Base-by-base conservation (phyloP, 352 stramenopile species). In the Phytopythium boreale region DNA sequence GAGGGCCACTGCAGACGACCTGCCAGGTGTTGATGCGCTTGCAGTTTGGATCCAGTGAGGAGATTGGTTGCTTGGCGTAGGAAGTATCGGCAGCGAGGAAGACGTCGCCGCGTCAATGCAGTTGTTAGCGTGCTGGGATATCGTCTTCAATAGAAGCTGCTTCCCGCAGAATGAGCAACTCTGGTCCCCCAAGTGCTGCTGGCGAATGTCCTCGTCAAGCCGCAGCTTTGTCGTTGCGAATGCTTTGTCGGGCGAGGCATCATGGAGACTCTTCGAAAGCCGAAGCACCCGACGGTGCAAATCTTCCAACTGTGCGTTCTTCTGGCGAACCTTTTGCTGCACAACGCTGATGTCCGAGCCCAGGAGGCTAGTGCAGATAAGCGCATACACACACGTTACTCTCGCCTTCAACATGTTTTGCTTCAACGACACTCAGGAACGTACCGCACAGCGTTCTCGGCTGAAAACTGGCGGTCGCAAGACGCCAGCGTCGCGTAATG, bases 381-480 rank as follows among this genome's bases (percentile, higher is more conserved):
- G 3, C 20, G 10, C 34, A 59, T 4, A 15, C 19, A 11, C 22
- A 14, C 52, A 20, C 20, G 24, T 56, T 52, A 44, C 43, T 44
- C 53, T 34, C 15, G 8, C 3, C 3, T 51, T 55, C 29, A 29
- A 22, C 60, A 15, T 20, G 12, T 11, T 22, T 7, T 4, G 7
- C 20, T 10, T n/a, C 15, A 14, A 22, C 9, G 6, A n/a, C 49
- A 11, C 26, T 39, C 34, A 39, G 24, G 34, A 61, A 36, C 43
- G 34, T 74, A 84, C 71, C 79, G 70, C 27, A 89, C 73, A 24
- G 72, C 78, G 6, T 72, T 77, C 60, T 92, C 79, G 8, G 80
- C 53, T 8, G 68, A 70, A 47, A 90, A 86, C 56, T 92, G 82
- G 46, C 82, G 74, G 27, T 87, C 80, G 5, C 75, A 88, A 26